A percentile compares a stretch with the other conserved stretches of the same genome.
These are phyloP conservation scores for Flaveria floridana DNA, from an alignment of 140 eudicot genomes.

Conservation along the genomic window DNA sequence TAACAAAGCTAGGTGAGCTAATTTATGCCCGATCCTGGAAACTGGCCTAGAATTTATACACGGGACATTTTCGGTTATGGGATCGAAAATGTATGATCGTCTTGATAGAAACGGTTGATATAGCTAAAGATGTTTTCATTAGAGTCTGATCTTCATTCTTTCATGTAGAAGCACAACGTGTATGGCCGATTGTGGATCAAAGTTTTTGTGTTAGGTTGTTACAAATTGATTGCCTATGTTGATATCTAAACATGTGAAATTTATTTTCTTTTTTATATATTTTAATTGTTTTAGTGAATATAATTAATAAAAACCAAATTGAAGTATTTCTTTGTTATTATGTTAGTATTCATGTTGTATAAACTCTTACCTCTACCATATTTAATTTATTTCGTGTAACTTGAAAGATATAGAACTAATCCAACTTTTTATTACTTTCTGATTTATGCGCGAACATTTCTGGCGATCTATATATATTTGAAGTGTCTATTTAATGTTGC, in stretches of 20 bases:
- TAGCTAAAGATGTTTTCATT: constrained; percentile 27
- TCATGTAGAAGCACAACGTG: constrained; percentile 33
- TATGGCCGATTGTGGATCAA: constrained; percentile 29
- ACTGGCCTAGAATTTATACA: constrained; percentile 28
- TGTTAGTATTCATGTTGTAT: too few relatives aligned
- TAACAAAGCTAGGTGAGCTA: constrained; percentile 24
- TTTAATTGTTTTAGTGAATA: neutral
- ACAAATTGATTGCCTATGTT: constrained; percentile 1
- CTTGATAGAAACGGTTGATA: constrained; percentile 25
- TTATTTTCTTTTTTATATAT: neutral
- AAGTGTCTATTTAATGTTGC: too few relatives aligned
- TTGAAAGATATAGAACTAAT: too few relatives aligned
- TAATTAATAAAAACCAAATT: too few relatives aligned
- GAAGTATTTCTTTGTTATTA: too few relatives aligned
- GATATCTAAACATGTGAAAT: constrained; percentile 16
- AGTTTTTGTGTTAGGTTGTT: constrained; percentile 21
- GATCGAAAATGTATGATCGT: constrained; percentile 20
- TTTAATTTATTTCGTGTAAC: too few relatives aligned
- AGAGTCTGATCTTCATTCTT: constrained; percentile 36
- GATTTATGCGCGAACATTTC: too few relatives aligned
- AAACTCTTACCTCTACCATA: too few relatives aligned
- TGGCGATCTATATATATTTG: too few relatives aligned
- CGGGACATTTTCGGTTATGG: constrained; percentile 17
- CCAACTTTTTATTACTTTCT: too few relatives aligned
- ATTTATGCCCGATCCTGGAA: constrained; percentile 31